Base-by-base conservation (phyloP, 2,329 filamentous ascomycete species). In the Penicillium freii region DNA sequence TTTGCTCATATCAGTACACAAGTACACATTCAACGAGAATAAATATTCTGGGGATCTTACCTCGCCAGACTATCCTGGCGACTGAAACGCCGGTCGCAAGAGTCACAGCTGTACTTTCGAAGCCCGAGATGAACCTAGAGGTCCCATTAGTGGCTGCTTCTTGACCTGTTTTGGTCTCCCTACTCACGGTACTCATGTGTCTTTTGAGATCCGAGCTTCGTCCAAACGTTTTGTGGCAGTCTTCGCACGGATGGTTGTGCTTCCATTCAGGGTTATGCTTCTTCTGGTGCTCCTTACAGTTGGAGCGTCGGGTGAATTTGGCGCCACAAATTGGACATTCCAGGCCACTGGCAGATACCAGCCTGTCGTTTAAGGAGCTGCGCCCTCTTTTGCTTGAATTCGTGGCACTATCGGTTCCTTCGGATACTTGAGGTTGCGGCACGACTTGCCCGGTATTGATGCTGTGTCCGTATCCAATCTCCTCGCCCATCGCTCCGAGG, bases 201-300 rank as follows among this genome's bases (percentile, higher is more conserved):
- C 85, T 77, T 42, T 75, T 74, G 25, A 96, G 81, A 71, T 96
- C 92, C 1, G 91, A 92, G 75, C 89, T 92, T 66, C 92, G 84
- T 19, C 91, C 89, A 73, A 96, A 96, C 51, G 84, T 84, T 76
- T 88, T 91, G 63, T 77, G 81, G 75, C 92, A 96, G 51, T 81
- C 82, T 2, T 80, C 73, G 73, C 92, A 96, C 1, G 81, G 80
- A 67, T 91, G 88, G 0, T 87, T 86, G 66, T 89, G 90, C 66
- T 85, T 84, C 56, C 88, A 82, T 58, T 84, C 82, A 15, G 90
- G 86, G 69, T 94, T 86, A 69, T 96, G 92, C 1, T 87, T 92
- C 69, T 92, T 88, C 81, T 92, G 83, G 72, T 96, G 92, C 31
- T 91, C 89, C 69, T 90, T 92, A 77, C 87, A 91, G 75, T 96